phyloP scores from a whole-genome alignment of 495 filamentous ascomycete genomes.

The Penicillium chermesinum region DNA sequence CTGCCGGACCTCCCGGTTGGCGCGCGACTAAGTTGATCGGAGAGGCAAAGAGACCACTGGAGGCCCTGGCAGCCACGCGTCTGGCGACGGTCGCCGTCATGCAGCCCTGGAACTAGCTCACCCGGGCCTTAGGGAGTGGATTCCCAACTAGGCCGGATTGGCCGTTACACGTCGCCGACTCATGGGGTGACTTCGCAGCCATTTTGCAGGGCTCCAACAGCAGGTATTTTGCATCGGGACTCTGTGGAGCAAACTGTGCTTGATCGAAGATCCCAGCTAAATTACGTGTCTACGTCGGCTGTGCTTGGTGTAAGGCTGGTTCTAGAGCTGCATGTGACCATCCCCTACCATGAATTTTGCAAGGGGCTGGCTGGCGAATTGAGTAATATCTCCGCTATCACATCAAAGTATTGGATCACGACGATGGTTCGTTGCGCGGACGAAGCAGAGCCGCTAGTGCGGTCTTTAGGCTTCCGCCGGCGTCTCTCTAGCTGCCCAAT shows the following conservation, averaged over 20 bases:
- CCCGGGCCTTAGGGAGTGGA: not conserved
- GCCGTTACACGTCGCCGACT: conserved; percentile 3
- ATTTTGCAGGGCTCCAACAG: not conserved
- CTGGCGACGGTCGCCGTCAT: not conserved
- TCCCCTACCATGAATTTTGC: not conserved
- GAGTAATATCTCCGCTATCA: not conserved
- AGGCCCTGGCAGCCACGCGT: conserved; percentile 6
- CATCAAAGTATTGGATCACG: not conserved
- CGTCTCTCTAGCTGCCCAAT: not conserved
- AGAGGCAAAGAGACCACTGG: not conserved
- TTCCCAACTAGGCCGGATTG: not conserved
- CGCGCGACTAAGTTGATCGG: conserved; percentile 13
- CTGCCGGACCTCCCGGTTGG: conserved; percentile 12
- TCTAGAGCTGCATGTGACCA: too few relatives aligned
- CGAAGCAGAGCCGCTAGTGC: conserved; percentile 7
- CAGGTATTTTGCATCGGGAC: not conserved
- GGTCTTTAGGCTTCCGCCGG: not conserved
- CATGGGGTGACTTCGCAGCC: not conserved
- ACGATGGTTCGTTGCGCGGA: not conserved
- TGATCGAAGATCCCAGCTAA: not conserved
- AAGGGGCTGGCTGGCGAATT: not conserved
- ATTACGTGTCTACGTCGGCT: too few relatives aligned
- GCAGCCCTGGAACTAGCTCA: conserved; percentile 9
- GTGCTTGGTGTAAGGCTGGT: too few relatives aligned
- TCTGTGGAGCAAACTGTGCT: not conserved